phyloP scores from a whole-genome alignment of 495 filamentous ascomycete genomes.

The Aspergillus ostianus region DNA sequence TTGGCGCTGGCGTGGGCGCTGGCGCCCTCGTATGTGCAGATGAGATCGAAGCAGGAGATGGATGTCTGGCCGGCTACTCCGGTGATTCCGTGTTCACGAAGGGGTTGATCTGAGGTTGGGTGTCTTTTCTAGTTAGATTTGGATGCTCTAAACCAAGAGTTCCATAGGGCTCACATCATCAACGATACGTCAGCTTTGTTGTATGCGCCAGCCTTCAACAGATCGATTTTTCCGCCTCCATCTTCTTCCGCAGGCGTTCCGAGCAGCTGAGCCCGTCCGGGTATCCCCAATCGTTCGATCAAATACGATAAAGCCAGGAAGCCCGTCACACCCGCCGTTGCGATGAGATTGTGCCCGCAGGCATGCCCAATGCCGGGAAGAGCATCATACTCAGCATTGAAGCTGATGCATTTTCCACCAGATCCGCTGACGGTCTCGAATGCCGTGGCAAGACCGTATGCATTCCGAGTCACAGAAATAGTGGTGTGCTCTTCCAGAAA shows the following conservation, averaged over 20 bases:
- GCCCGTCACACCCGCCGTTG: conserved; percentile 51
- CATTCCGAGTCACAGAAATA: conserved; percentile 48
- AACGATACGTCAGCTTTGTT: conserved; percentile 54
- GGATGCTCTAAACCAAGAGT: not conserved
- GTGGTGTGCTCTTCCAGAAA: conserved; percentile 41
- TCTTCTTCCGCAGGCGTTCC: conserved; percentile 67
- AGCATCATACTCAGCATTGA: conserved; percentile 43
- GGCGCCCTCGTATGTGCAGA: conserved; percentile 11
- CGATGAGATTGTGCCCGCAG: conserved; percentile 65
- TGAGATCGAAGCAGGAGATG: conserved; percentile 2
- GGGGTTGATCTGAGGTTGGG: not conserved
- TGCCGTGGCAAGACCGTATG: conserved; percentile 24
- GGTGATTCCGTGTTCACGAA: not conserved
- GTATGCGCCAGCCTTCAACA: conserved; percentile 58
- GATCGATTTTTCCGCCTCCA: conserved; percentile 61
- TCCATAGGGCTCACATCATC: conserved; percentile 25
- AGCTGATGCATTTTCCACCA: conserved; percentile 25
- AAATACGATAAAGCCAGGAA: conserved; percentile 42
- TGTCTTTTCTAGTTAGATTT: not conserved
- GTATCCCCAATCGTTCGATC: conserved; percentile 31
- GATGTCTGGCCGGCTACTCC: not conserved
- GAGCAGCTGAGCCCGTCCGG: conserved; percentile 55
- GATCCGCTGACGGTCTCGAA: conserved; percentile 23
- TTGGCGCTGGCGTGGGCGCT: conserved; percentile 12
- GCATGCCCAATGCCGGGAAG: conserved; percentile 57